Evolutionary conservation across 1,139 yeast genomes (phyloP).

Genomic region (Yamadazyma spencermartinsiae): DNA sequence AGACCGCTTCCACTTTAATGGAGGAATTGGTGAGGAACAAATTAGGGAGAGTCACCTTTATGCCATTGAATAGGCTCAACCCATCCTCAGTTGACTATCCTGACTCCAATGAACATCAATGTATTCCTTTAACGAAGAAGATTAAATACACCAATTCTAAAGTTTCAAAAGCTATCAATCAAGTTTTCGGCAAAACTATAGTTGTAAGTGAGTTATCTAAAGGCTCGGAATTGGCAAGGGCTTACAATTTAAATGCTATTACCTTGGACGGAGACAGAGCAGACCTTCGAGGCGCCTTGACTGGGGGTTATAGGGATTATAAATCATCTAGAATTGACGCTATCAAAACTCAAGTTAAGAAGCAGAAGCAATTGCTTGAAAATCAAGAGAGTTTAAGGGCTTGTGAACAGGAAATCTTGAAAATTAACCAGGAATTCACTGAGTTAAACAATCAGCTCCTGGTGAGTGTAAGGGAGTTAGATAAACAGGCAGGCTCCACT

Average conservation of each 20-base stretch:
- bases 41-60: constrained; percentile 84
- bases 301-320: constrained; percentile 86
- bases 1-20: constrained; percentile 78
- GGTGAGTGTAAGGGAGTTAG: constrained; percentile 37
- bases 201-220: constrained; percentile 70
- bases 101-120: constrained; percentile 50
- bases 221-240: constrained; percentile 69
- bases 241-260: constrained; percentile 67
- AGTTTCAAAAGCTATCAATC: constrained; percentile 66
- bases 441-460: constrained; percentile 47
- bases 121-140: constrained; percentile 75
- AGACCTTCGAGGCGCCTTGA: constrained; percentile 77
- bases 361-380: constrained; percentile 48
- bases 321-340: constrained; percentile 71
- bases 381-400: constrained; percentile 28
- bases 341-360: constrained; percentile 53
- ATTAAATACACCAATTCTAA: constrained; percentile 55
- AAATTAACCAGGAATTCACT: constrained; percentile 29
- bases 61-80: constrained; percentile 78
- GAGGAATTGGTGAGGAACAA: constrained; percentile 70
- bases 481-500: constrained; percentile 34
- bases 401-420: constrained; percentile 24
- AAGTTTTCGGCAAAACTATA: constrained; percentile 78
- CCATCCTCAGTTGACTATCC: constrained; percentile 47
- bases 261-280: constrained; percentile 92